Evolutionary conservation across 2,329 filamentous ascomycete species (phyloP), one percentile per base, ranked within the genome.

Genomic region (Xylariomycetidae sp.): DNA sequence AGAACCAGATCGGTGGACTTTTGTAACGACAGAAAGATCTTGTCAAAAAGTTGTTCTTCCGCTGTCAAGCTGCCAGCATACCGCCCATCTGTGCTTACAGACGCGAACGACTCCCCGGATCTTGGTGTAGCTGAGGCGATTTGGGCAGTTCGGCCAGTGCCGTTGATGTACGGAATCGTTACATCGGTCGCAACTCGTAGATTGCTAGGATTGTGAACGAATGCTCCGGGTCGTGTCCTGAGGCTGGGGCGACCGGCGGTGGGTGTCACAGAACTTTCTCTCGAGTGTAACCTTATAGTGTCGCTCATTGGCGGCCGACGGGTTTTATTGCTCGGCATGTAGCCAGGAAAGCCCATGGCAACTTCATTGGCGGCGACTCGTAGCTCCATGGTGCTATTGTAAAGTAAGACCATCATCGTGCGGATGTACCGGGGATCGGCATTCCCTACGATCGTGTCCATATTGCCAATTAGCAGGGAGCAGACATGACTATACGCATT

Each of bases 41-140:
- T 77, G 42, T 94, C 89, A 46, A 95, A 95, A 17, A 81, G 74
- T 12, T 76, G 73, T 48, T 94, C 88, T 42, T 94, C 87, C 44
- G 88, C 84, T 3, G 74, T 74, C 31, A 81, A 76, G 31, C 88
- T 84, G 8, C 66, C 71, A 27, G 77, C 69, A 27, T 72, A 70
- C 26, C 72, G 67, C 18, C 67, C 64, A 34, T 68, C 58, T 10
- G 57, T 62, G 36, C 68, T 67, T 4, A 69, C 65, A 0, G 81
- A 79, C 2, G 69, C 72, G 54, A 92, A 94, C 0, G 85, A 87
- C 50, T 94, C 88, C 27, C 82, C 85, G 6, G 87, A 94, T 16
- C 85, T 80, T 28, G 88, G 87, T 1, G 87, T 94, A n/a, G 72
- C 72, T 43, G 63, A 78, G 35, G 57, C 72, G 57, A 70, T 63